Evolutionary conservation across 1,139 yeast genomes (phyloP).

Genomic region (Lodderomyces elongisporus): DNA sequence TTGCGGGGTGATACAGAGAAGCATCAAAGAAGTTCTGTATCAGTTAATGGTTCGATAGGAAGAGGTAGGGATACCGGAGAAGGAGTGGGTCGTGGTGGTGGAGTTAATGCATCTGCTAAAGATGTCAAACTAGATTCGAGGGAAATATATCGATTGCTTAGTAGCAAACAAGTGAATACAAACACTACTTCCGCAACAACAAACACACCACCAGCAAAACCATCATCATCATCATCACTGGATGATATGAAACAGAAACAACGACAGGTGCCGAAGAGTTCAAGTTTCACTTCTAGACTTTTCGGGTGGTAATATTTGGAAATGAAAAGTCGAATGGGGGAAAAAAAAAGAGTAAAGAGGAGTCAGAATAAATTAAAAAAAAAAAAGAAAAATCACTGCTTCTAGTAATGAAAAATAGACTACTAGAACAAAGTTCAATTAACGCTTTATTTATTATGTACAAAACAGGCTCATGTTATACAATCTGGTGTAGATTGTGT

Average conservation of each 20-base stretch:
- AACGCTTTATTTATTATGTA: neutral
- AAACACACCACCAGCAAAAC: neutral
- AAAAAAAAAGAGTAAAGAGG: neutral
- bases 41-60: conserved; percentile 1
- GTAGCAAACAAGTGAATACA: conserved; percentile 12
- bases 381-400: too few relatives aligned
- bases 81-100: neutral
- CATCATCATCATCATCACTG: neutral
- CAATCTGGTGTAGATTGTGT: too few relatives aligned
- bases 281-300: conserved; percentile 22
- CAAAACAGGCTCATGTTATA: neutral
- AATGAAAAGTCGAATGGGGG: neutral
- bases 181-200: neutral
- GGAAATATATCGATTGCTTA: conserved; percentile 22
- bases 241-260: too few relatives aligned
- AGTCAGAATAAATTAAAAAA: neutral
- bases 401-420: too few relatives aligned
- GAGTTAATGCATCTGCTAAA: conserved; percentile 1
- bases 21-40: neutral
- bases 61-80: neutral
- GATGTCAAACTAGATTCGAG: conserved; percentile 16
- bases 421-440: too few relatives aligned
- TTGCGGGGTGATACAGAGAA: conserved; percentile 1
- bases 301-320: conserved; percentile 30
- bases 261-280: conserved; percentile 4